A percentile compares a stretch with the other conserved stretches of the same genome.
These are phyloP conservation scores for Linum usitatissimum DNA, from an alignment of 345 rosid species.

Conservation along the genomic window DNA sequence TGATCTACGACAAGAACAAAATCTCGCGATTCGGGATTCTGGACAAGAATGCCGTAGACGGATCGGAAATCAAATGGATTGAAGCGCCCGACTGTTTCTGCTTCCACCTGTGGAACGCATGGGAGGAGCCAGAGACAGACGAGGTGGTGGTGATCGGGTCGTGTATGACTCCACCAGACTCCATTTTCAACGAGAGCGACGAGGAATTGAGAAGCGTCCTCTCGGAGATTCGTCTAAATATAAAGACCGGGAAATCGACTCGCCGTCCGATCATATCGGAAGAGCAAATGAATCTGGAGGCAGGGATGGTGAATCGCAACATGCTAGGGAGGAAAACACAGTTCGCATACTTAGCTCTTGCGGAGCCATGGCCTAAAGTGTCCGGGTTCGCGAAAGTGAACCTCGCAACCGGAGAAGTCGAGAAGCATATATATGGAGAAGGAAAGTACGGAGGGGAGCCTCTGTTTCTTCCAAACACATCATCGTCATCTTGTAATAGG, in stretches of 20 bases:
- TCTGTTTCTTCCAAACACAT: slow-evolving; percentile 39
- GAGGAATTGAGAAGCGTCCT: slow-evolving; percentile 61
- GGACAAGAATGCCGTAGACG: slow-evolving; percentile 44
- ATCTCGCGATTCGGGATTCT: slow-evolving; percentile 63
- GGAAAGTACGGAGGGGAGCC: slow-evolving; percentile 71
- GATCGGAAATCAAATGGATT: slow-evolving; percentile 44
- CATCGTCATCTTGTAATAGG: slow-evolving; percentile 11
- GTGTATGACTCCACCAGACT: slow-evolving; percentile 81
- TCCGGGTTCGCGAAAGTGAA: slow-evolving; percentile 79
- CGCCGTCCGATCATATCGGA: slow-evolving; percentile 46
- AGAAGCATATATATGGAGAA: slow-evolving; percentile 50
- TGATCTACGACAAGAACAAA: slow-evolving; percentile 63
- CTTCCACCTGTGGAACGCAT: slow-evolving; percentile 90
- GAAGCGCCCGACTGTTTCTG: slow-evolving; percentile 79
- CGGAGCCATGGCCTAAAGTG: slow-evolving; percentile 90
- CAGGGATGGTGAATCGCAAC: slow-evolving; percentile 82
- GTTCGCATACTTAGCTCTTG: slow-evolving; percentile 62
- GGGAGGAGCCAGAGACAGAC: slow-evolving; percentile 80
- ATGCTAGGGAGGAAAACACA: slow-evolving; percentile 59
- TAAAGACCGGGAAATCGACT: slow-evolving; percentile 51
- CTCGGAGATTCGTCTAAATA: slow-evolving; percentile 62
- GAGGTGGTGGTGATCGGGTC: slow-evolving; percentile 84
- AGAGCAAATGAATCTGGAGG: slow-evolving; percentile 66
- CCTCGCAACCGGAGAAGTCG: slow-evolving; percentile 42
- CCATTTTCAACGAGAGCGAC: slow-evolving; percentile 75